phyloP scores from a whole-genome alignment of 768 basidiomycete species.

The Panus rudis region DNA sequence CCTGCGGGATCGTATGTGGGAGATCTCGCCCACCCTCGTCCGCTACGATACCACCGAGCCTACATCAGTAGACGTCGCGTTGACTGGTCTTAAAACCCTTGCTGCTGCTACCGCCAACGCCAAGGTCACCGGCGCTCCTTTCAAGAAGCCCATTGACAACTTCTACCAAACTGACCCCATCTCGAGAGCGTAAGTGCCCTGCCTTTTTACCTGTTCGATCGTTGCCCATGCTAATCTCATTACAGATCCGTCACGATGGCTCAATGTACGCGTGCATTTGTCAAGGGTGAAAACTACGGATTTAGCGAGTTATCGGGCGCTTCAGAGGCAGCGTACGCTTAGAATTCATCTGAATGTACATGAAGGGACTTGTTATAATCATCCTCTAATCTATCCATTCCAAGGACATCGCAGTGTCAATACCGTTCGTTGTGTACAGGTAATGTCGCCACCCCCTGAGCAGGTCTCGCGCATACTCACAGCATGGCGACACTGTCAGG shows the following conservation, averaged over 20 bases:
- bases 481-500: too few species aligned
- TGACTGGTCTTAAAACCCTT: constrained; percentile 60
- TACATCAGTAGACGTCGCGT: constrained; percentile 65
- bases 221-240: neutral
- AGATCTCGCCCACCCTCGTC: constrained; percentile 84
- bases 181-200: constrained; percentile 73
- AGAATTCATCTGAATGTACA: constrained; percentile 2
- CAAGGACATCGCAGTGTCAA: too few species aligned
- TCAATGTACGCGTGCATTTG: constrained; percentile 83
- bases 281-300: constrained; percentile 62
- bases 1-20: constrained; percentile 93
- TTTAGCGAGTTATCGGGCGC: constrained; percentile 43
- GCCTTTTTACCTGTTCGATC: neutral
- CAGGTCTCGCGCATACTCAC: too few species aligned
- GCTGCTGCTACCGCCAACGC: constrained; percentile 42
- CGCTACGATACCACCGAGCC: constrained; percentile 77
- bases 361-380: too few species aligned
- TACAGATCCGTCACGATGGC: constrained; percentile 92
- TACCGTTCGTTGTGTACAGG: too few species aligned
- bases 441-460: too few species aligned
- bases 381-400: too few species aligned
- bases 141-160: constrained; percentile 80
- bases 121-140: constrained; percentile 50
- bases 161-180: constrained; percentile 98
- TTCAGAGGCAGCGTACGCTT: constrained; percentile 39